Evolutionary conservation across 1,284 basidiomycete genomes (phyloP), one percentile per base, ranked within the genome.

Genomic region (Trichosporon ovoides): DNA sequence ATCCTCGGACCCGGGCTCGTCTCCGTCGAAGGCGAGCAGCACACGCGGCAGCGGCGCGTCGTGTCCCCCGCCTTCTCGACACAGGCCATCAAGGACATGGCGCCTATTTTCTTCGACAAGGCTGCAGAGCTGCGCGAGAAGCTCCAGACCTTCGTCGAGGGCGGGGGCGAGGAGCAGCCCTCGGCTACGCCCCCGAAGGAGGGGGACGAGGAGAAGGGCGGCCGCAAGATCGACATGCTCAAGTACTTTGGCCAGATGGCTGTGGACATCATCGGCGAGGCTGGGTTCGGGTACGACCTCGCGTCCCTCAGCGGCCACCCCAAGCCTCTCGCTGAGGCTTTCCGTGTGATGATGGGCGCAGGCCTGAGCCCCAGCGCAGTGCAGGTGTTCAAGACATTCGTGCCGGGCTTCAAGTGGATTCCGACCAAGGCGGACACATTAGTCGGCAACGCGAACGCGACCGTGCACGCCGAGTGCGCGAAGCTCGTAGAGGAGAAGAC

Each of bases 191-290:
- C 74, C 3, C 33, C 59, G 24, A 12, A 31, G 18, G 34, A 54
- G 6, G 55, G 38, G 7, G 56, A 58, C 38, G 24, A 52, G 34
- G 57, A 56, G 24, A 46, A 51, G 19, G 58, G 56, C 13, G 50
- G 57, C 24, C 55, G 53, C 51, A 63, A 60, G 48, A 53, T 85
- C 34, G 84, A 88, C 59, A 81, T 82, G 13, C 73, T 85, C 50
- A 66, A 76, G n/a, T 85, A 83, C 82, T 77, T 87, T 3, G 80
- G 79, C 2, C 80, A 82, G 18, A 81, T 84, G 10, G 85, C 84
- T 1, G 77, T 87, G 12, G 87, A 87, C 64, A 80, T 85, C 51
- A 86, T 89, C 53, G 85, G 85, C 11, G 77, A 84, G 40, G 84
- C 86, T 24, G 84, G 84, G 11, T 86, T 86, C 61, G 83, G 81